These are phyloP conservation scores for Ploettnerulaceae sp. DNA, from an alignment of 2,329 filamentous ascomycete species.

Conservation along the genomic window DNA sequence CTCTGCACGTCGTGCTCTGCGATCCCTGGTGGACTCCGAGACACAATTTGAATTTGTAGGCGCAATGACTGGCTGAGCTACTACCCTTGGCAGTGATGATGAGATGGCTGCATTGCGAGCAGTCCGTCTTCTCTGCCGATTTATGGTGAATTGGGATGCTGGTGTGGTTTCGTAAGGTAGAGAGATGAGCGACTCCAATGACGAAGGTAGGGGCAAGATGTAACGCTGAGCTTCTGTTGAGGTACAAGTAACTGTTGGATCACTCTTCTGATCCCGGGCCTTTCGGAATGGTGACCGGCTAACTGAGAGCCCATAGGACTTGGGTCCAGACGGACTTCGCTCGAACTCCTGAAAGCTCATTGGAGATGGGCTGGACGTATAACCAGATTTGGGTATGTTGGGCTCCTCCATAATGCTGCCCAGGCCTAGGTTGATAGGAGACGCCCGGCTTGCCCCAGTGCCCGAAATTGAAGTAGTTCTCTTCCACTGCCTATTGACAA, in stretches of 20 bases:
- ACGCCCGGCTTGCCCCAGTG: slow-evolving; percentile 5
- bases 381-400: neutral
- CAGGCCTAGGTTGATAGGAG: slow-evolving; percentile 7
- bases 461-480: too few relatives aligned
- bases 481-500: too few relatives aligned
- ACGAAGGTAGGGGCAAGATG: too few relatives aligned
- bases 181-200: neutral
- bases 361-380: neutral
- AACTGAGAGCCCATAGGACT: neutral
- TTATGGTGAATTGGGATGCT: neutral
- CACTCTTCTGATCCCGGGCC: too few relatives aligned
- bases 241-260: neutral
- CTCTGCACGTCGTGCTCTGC: neutral
- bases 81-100: neutral
- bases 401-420: slow-evolving; percentile 4
- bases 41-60: too few relatives aligned
- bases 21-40: too few relatives aligned
- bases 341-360: neutral
- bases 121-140: slow-evolving; percentile 5
- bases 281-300: neutral
- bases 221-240: neutral
- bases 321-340: neutral
- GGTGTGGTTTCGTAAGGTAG: too few relatives aligned
- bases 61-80: too few relatives aligned
- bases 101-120: neutral